phyloP scores from a whole-genome alignment of 306 rosid species.

The Fragaria nilgerrensis region DNA sequence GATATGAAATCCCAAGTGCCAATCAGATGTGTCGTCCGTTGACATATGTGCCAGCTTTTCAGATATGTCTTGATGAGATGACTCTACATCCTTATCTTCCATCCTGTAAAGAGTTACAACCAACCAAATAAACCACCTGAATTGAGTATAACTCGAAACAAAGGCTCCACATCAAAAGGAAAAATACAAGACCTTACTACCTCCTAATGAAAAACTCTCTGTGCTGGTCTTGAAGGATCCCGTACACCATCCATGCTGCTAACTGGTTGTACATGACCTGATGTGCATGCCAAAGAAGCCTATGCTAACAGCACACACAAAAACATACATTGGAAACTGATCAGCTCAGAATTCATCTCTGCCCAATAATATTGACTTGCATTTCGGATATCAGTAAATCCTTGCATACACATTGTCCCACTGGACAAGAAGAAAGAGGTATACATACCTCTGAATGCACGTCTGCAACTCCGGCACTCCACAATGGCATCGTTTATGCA shows the following conservation, averaged over 20 bases:
- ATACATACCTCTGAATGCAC: slow-evolving; percentile 81
- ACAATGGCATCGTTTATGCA: slow-evolving; percentile 86
- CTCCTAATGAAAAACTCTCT: slow-evolving; percentile 88
- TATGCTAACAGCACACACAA: slow-evolving; percentile 51
- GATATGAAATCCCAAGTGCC: slow-evolving; percentile 97
- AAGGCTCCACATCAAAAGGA: slow-evolving; percentile 20
- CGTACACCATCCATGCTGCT: slow-evolving; percentile 95
- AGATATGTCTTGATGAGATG: slow-evolving; percentile 56
- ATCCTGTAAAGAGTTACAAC: slow-evolving; percentile 60
- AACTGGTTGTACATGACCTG: slow-evolving; percentile 96
- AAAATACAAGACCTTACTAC: slow-evolving; percentile 39
- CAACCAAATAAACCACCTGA: slow-evolving; percentile 16
- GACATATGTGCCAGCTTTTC: slow-evolving; percentile 74
- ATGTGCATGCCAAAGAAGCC: slow-evolving; percentile 99
- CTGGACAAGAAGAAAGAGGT: slow-evolving; percentile 7
- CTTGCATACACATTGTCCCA: neutral
- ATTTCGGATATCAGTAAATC: neutral
- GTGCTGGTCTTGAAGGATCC: slow-evolving; percentile 87
- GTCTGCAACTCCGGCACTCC: slow-evolving; percentile 98
- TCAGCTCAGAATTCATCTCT: slow-evolving; percentile 16
- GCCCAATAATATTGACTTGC: neutral
- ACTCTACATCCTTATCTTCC: slow-evolving; percentile 69
- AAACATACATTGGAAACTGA: slow-evolving; percentile 13
- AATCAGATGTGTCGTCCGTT: slow-evolving; percentile 69
- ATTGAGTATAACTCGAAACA: slow-evolving; percentile 18